phyloP scores from a whole-genome alignment of 495 filamentous ascomycete genomes.

The Annulohypoxylon maeteangense region DNA sequence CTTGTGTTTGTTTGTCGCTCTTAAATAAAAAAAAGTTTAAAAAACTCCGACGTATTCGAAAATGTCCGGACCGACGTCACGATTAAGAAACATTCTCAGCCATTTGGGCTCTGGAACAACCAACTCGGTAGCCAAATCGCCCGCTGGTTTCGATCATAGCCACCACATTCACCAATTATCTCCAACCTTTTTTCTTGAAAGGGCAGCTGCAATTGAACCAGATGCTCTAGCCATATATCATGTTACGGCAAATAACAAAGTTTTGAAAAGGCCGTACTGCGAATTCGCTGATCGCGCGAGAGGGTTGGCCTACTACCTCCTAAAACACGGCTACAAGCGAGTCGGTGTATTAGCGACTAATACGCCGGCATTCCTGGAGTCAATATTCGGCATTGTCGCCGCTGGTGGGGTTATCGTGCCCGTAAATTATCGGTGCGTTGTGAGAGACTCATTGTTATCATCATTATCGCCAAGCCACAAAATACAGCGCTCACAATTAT shows the following conservation, averaged over 20 bases:
- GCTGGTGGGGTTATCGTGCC: slow-evolving; percentile 83
- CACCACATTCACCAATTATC: slow-evolving; percentile 83
- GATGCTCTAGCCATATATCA: slow-evolving; percentile 90
- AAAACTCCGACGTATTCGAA: not conserved
- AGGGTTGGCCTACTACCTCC: slow-evolving; percentile 87
- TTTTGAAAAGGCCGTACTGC: slow-evolving; percentile 76
- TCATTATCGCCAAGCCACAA: not conserved
- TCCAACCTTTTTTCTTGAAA: slow-evolving; percentile 88
- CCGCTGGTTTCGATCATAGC: slow-evolving; percentile 57
- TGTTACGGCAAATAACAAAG: slow-evolving; percentile 77
- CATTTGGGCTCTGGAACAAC: slow-evolving; percentile 64
- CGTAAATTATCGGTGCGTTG: slow-evolving; percentile 76
- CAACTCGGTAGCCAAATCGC: slow-evolving; percentile 37
- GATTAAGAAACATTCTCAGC: slow-evolving; percentile 66
- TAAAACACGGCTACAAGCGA: slow-evolving; percentile 72
- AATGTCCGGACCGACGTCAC: slow-evolving; percentile 61
- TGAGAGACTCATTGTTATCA: not conserved
- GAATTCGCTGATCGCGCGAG: slow-evolving; percentile 85
- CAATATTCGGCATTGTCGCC: slow-evolving; percentile 87
- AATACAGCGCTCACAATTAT: not conserved
- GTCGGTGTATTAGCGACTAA: slow-evolving; percentile 88
- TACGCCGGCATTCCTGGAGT: slow-evolving; percentile 92
- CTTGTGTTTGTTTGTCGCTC: not conserved
- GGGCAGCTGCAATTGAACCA: slow-evolving; percentile 91
- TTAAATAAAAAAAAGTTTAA: not conserved